Percentiles rank a stretch among this genome's conserved stretches.
phyloP scores from a whole-genome alignment of 805 yeast genomes.

The Debaryomyces prosopidis region DNA sequence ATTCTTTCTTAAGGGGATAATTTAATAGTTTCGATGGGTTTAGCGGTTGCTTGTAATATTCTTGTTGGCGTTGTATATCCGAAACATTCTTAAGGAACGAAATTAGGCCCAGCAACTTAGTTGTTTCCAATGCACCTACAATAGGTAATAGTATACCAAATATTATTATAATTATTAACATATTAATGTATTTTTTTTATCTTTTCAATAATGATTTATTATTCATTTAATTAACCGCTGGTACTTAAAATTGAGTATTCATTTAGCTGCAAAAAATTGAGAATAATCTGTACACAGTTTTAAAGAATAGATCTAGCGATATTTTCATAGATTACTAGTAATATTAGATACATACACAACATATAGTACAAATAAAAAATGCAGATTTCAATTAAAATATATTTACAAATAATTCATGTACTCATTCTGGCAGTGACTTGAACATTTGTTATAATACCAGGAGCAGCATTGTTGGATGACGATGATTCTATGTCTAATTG shows the following conservation, averaged over 20 bases:
- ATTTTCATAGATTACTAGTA: background rate
- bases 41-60: too few species aligned
- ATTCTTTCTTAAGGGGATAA: slow-evolving; percentile 7
- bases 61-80: too few species aligned
- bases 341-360: background rate
- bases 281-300: background rate
- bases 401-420: slow-evolving; percentile 15
- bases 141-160: background rate
- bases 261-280: too few species aligned
- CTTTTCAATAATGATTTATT: background rate
- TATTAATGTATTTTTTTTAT: background rate
- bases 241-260: too few species aligned
- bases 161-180: background rate
- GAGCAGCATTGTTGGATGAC: slow-evolving; percentile 27
- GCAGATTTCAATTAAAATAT: background rate
- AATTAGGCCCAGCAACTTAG: slow-evolving; percentile 3
- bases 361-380: background rate
- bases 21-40: too few species aligned
- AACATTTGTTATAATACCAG: slow-evolving; percentile 40
- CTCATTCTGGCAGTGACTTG: slow-evolving; percentile 45
- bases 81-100: slow-evolving; percentile 2
- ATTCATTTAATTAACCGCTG: too few species aligned
- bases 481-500: slow-evolving; percentile 30
- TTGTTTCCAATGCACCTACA: slow-evolving; percentile 1
- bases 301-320: too few species aligned